Evolutionary conservation across 805 yeast species (phyloP), one percentile per base, ranked within the genome.

Genomic region (Kurtzmaniella cleridarum): DNA sequence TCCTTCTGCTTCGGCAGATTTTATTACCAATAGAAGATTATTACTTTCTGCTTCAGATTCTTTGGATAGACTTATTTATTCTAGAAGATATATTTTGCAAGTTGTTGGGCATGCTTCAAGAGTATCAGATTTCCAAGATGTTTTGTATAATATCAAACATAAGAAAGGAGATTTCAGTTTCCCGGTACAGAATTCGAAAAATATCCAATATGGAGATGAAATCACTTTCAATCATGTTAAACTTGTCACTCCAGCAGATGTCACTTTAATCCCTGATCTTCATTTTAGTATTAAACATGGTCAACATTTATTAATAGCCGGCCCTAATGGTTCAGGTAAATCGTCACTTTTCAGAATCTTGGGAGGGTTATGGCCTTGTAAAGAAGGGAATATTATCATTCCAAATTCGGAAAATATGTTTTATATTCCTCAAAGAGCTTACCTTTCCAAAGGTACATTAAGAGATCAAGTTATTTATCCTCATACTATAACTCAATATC

Each of bases 321-420:
- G 98, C 0, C 97, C 97, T 11, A 90, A 90, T 55, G 98, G 98
- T 1, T 85, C 95, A 46, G 98, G 98, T 20, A 90, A 90, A 62
- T 89, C 96, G 0, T 90, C 97, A 0, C 66, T 90, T 41, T 90
- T 90, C 60, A 76, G 98, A 55, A 77, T 90, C 52, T 72, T 90
- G 34, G 96, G 97, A 40, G 96, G 96, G 0, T 69, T 90, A 48
- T 90, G 98, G 98, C 95, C 93, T 2, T 81, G 89, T 15, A 67
- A 73, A 33, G 59, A 64, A 10, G 81, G 81, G 10, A 57, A 62
- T 17, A 72, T 86, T 30, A 73, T 73, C 5, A 76, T 85, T 20
- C 95, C 95, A 5, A 69, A 71, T 31, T 65, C 76, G 3, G 75
- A 76, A 50, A 77, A 79, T 37, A 79, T 90, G 53, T 90, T 89